These are phyloP conservation scores for Penicillium paradoxum DNA, from an alignment of 495 filamentous ascomycete species.

Conservation along the genomic window DNA sequence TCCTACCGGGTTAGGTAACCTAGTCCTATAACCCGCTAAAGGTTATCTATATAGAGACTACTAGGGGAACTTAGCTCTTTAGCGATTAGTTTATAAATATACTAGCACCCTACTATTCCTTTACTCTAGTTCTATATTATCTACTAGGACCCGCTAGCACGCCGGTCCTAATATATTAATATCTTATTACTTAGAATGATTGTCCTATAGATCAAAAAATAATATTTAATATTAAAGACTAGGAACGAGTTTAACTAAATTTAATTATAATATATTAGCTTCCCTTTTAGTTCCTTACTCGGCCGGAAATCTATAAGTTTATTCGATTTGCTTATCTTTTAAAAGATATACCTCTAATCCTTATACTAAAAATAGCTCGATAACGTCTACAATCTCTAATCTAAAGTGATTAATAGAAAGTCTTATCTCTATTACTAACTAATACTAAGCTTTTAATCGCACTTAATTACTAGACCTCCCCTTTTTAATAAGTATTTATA, in stretches of 20 bases:
- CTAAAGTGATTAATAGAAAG: neutral
- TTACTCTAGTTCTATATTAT: no score
- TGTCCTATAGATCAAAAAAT: neutral
- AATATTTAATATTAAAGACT: neutral
- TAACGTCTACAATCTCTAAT: neutral
- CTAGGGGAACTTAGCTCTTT: no score
- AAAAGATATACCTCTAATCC: neutral
- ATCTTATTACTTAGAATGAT: neutral
- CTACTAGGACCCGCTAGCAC: no score
- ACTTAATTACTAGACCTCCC: neutral
- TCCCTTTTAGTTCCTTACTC: neutral
- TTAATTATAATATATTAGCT: neutral
- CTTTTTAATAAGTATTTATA: neutral
- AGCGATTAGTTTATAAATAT: no score
- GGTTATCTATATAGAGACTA: no score
- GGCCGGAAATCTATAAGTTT: neutral
- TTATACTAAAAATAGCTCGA: neutral
- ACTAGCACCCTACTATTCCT: no score
- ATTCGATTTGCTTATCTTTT: neutral
- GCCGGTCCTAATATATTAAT: slow-evolving; percentile 1
- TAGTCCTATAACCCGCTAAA: no score
- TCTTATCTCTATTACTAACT: neutral
- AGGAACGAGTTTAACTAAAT: neutral
- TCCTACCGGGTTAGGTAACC: no score
- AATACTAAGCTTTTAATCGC: neutral